Base-by-base conservation (phyloP, 106 monocot genomes). In the Amphibolis antarctica region DNA sequence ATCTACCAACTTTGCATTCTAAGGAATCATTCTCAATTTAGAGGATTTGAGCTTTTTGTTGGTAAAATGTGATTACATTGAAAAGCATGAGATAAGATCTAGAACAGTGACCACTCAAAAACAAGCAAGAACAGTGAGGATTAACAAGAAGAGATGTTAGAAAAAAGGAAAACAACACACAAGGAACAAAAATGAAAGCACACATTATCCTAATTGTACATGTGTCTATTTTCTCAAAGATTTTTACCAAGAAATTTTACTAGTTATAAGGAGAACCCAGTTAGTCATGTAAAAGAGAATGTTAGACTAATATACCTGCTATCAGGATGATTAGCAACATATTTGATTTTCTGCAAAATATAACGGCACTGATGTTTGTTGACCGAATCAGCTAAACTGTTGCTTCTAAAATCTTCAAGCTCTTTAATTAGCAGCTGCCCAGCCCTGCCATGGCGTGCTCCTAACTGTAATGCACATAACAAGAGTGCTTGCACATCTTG, bases 281-380 rank as follows among this genome's bases (percentile, higher is more conserved):
- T 36, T 7, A 36, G 4, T 36, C 36, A 36, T 36, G 36, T 36
- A 36, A 36, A 36, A 36, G 7, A 36, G 36, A 2, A 36, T 7
- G 4, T 36, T 36, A 36, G 0, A 13, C 13, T 9, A 26, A 26
- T 11, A 44, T 36, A 42, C 60, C 84, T 89, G 62, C 68, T 81
- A 5, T 96, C 96, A 60, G 84, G 81, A 63, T 90, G 77, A 64
- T 36, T 78, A 0, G 83, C 76, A 11, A 78, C 76, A 79, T 90
- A 90, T 76, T 96, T 96, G 52, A 96, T 76, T 66, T 63, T 86
- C 78, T 96, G 96, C 80, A 90, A 67, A 62, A 96, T 90, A 67
- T 76, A 96, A 42, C 96, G 86, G 56, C 82, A 81, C 56, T 96
- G 96, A 80, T 96, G 96, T 64, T 90, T 96, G 81, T 76, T 90